Evolutionary conservation across 2,329 filamentous ascomycete species (phyloP).

Genomic region (Atkinsonella texensis): DNA sequence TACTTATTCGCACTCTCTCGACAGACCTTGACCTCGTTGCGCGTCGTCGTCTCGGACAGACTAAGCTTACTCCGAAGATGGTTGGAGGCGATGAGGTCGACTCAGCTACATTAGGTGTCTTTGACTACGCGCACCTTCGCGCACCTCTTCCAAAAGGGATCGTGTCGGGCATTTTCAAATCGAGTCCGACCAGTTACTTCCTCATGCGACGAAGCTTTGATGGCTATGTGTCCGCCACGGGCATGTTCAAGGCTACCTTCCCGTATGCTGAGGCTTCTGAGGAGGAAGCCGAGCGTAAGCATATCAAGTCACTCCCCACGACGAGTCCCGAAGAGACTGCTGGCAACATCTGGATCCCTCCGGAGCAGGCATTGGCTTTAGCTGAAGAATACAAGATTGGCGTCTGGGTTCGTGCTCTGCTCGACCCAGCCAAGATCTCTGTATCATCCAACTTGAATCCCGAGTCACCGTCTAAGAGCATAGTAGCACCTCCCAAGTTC

Average conservation of each 20-base stretch:
- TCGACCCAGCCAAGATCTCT: conserved; percentile 73
- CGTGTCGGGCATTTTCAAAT: conserved; percentile 84
- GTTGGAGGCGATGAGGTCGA: conserved; percentile 64
- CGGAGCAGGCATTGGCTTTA: conserved; percentile 65
- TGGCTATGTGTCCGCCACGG: conserved; percentile 73
- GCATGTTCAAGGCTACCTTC: conserved; percentile 88
- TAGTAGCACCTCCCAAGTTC: conserved; percentile 72
- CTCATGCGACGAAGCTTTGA: conserved; percentile 85
- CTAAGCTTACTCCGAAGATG: conserved; percentile 75
- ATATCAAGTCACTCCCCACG: conserved; percentile 70
- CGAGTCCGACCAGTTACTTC: conserved; percentile 86
- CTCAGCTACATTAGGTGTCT: conserved; percentile 62
- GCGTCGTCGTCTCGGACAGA: conserved; percentile 83
- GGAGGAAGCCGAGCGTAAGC: conserved; percentile 65
- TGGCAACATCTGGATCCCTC: conserved; percentile 92
- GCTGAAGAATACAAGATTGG: conserved; percentile 79
- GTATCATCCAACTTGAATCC: conserved; percentile 43
- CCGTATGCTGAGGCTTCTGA: conserved; percentile 63
- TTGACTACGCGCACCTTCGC: conserved; percentile 93
- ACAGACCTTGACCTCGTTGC: conserved; percentile 63
- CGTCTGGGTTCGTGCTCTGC: conserved; percentile 81
- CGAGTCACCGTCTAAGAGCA: conserved; percentile 61
- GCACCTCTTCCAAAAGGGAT: conserved; percentile 88
- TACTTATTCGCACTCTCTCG: not conserved
- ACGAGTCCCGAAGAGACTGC: conserved; percentile 88